Conservation (phyloP, 2,329 filamentous ascomycete species). For the Didymella glomerata region DNA sequence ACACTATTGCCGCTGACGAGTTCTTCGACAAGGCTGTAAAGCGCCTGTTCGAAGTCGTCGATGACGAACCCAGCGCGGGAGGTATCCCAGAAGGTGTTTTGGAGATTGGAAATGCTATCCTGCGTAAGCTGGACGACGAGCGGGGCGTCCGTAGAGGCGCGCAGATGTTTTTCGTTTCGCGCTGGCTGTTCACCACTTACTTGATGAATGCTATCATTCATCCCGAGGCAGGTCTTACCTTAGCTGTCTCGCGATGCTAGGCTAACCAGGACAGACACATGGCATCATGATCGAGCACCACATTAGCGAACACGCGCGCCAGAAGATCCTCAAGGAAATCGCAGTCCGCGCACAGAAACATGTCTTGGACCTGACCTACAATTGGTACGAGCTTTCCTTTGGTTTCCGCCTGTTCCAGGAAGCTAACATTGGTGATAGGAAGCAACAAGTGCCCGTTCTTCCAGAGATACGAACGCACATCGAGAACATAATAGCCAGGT, state of each 20-base stretch:
- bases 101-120: conserved; percentile 83
- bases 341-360: conserved; percentile 80
- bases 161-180: conserved; percentile 83
- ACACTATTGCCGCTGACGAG: conserved; percentile 82
- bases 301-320: conserved; percentile 87
- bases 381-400: conserved; percentile 64
- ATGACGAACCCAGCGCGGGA: conserved; percentile 77
- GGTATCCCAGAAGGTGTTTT: conserved; percentile 87
- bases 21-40: conserved; percentile 87
- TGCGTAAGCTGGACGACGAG: conserved; percentile 74
- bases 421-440: conserved; percentile 51
- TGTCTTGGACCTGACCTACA: conserved; percentile 76
- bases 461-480: conserved; percentile 72
- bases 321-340: conserved; percentile 76
- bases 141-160: conserved; percentile 75
- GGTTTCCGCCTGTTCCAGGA: conserved; percentile 21
- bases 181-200: conserved; percentile 92
- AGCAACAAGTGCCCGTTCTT: conserved; percentile 69
- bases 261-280: conserved; percentile 59
- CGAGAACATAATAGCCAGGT: conserved; percentile 73
- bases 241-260: conserved; percentile 16
- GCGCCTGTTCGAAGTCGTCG: conserved; percentile 83
- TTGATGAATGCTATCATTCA: conserved; percentile 84
- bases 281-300: conserved; percentile 84
- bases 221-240: conserved; percentile 73